Percentiles rank a stretch among this genome's conserved stretches.
phyloP scores from a whole-genome alignment of 2,329 filamentous ascomycete genomes.

The Thermomyces lanuginosus region DNA sequence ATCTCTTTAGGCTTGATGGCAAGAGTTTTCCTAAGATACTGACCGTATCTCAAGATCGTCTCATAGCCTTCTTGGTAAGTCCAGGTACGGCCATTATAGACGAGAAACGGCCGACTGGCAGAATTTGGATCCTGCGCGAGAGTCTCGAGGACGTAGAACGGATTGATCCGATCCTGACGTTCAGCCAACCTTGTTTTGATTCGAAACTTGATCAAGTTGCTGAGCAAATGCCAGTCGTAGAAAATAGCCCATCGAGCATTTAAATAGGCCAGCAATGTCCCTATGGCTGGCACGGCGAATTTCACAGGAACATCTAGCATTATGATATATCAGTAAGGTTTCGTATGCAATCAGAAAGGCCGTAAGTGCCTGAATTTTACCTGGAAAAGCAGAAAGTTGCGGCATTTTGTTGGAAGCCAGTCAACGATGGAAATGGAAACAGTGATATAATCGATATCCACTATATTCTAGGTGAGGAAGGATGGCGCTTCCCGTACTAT shows the following conservation, averaged over 20 bases:
- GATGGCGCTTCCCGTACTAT: too few species aligned
- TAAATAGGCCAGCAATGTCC: slow-evolving; percentile 57
- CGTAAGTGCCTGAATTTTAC: too few species aligned
- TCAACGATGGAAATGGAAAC: not conserved
- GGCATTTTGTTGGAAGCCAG: too few species aligned
- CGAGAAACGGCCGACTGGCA: slow-evolving; percentile 39
- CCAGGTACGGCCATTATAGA: slow-evolving; percentile 52
- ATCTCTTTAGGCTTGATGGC: slow-evolving; percentile 54
- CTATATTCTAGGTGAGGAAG: too few species aligned
- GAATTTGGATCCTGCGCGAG: slow-evolving; percentile 42
- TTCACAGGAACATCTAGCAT: slow-evolving; percentile 20
- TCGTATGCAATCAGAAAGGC: too few species aligned
- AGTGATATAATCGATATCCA: slow-evolving; percentile 5
- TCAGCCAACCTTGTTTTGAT: slow-evolving; percentile 33
- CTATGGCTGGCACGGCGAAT: slow-evolving; percentile 42
- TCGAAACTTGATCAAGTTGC: slow-evolving; percentile 33
- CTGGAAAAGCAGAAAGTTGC: slow-evolving; percentile 8
- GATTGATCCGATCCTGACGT: slow-evolving; percentile 45
- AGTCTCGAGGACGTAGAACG: slow-evolving; percentile 61
- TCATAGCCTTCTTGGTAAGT: slow-evolving; percentile 66
- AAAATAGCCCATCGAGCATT: slow-evolving; percentile 53
- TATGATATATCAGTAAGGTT: not conserved
- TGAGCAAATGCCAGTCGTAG: slow-evolving; percentile 50
- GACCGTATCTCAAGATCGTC: slow-evolving; percentile 51
- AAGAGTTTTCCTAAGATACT: slow-evolving; percentile 52